Percentiles rank a stretch among this genome's conserved stretches.
Conservation (phyloP, 23 red algal genomes). For the Pyropia yezoensis region DNA sequence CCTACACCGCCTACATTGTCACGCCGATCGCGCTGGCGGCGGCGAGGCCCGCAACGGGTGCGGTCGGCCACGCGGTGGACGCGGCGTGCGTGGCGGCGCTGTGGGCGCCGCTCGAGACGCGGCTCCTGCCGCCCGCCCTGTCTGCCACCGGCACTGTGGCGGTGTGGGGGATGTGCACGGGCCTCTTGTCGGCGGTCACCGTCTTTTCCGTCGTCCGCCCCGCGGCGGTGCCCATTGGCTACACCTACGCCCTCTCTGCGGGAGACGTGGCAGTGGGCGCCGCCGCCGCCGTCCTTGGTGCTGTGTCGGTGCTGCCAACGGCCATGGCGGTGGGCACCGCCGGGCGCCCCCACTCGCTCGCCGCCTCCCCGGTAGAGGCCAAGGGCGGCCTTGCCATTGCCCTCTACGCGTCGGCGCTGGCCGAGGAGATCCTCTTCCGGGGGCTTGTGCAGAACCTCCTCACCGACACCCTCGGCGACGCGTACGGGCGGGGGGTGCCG, state of each 20-base stretch:
- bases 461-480: constrained; percentile 13
- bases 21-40: constrained; percentile 29
- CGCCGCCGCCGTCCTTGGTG: not conserved
- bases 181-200: constrained; percentile 28
- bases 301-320: constrained; percentile 7
- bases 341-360: constrained; percentile 5
- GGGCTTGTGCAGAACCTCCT: constrained; percentile 50
- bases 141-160: constrained; percentile 49
- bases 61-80: constrained; percentile 7
- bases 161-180: constrained; percentile 39
- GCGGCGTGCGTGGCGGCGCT: constrained; percentile 16
- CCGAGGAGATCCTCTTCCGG: constrained; percentile 41
- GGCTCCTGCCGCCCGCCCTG: constrained; percentile 13
- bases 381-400: constrained; percentile 16
- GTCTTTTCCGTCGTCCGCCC: constrained; percentile 42
- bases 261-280: constrained; percentile 4
- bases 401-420: constrained; percentile 25
- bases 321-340: constrained; percentile 17
- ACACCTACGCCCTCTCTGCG: constrained; percentile 16
- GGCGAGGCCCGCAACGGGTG: constrained; percentile 8
- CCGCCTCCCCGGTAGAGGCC: not conserved
- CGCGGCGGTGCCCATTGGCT: constrained; percentile 19
- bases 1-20: constrained; percentile 25
- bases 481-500: constrained; percentile 8
- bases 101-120: constrained; percentile 37